A percentile compares a stretch with the other conserved stretches of the same genome.
phyloP scores from a whole-genome alignment of 1,284 basidiomycete genomes.

The Sporisorium iseilematis-ciliati region DNA sequence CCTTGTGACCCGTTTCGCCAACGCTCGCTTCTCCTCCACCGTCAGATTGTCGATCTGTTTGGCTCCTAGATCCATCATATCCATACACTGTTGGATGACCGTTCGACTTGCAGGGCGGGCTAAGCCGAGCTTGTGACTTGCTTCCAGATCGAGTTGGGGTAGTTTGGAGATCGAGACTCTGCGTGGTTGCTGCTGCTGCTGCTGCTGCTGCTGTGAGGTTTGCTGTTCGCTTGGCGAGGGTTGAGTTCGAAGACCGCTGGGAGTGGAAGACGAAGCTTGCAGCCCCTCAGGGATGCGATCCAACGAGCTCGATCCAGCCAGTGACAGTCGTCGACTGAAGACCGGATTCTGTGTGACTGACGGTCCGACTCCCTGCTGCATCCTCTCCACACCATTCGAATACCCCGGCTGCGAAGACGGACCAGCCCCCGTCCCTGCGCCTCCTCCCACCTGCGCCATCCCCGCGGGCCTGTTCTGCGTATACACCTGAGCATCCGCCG shows the following conservation, averaged over 20 bases:
- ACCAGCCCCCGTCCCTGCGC: too few relatives aligned
- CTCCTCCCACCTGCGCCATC: slow-evolving; percentile 1
- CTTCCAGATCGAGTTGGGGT: slow-evolving; percentile 30
- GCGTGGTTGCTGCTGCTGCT: slow-evolving; percentile 12
- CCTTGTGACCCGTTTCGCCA: slow-evolving; percentile 27
- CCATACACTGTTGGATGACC: slow-evolving; percentile 44
- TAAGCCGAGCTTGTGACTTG: slow-evolving; percentile 20
- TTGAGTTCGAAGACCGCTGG: not conserved
- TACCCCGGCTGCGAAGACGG: not conserved
- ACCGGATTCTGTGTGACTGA: not conserved
- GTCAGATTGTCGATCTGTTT: slow-evolving; percentile 26
- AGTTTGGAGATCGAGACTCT: not conserved
- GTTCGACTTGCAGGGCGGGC: slow-evolving; percentile 22
- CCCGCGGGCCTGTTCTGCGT: slow-evolving; percentile 2
- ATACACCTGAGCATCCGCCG: slow-evolving; percentile 24
- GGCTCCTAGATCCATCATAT: slow-evolving; percentile 43
- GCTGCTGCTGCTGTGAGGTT: slow-evolving; percentile 4
- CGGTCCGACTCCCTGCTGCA: not conserved
- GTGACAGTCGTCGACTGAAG: not conserved
- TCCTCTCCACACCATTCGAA: not conserved
- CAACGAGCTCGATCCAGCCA: not conserved
- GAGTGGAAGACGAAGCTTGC: not conserved
- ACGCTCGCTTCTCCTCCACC: slow-evolving; percentile 13
- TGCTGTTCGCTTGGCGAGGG: not conserved
- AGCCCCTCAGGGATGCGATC: too few relatives aligned